Base-by-base conservation (phyloP, 345 rosid genomes). In the Isatis tinctoria region DNA sequence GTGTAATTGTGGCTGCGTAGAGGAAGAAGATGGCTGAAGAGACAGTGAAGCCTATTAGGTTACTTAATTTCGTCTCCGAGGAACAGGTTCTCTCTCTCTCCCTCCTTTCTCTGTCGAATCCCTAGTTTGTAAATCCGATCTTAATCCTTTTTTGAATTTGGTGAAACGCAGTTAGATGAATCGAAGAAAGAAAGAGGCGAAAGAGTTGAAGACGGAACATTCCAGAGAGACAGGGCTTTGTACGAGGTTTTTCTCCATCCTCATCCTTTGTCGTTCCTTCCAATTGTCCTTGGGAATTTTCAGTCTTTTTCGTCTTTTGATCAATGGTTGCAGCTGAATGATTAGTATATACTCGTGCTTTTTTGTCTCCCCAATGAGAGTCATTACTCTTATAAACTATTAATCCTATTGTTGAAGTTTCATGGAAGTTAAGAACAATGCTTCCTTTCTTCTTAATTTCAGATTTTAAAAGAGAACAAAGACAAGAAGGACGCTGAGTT, bases 401-500 rank as follows among this genome's bases (percentile, higher is more conserved):
- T 17, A 41, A 45, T n/a, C 47, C 3, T 22, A 10, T 22, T 24
- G 20, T 62, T 22, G 20, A 39, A 32, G 58, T 33, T 47, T 49
- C 11, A 27, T 47, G n/a, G 36, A 63, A n/a, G 39, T 43, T 10
- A 5, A 28, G 56, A 65, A 32, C 58, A n/a, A 68, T 68, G 22
- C 26, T 17, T 39, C 52, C 6, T 20, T 43, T 33, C 24, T 47
- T 60, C 6, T 20, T 27, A 36, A 36, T 78, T 63, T 70, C 72
- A 95, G 98, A 90, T 92, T 72, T 69, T 95, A 78, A 95, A 83
- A 87, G 99, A 95, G 84, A 95, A 92, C 67, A 90, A 92, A 81
- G 99, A 92, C 83, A 95, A 92, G 85, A 80, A 80, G 54, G 97
- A 95, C 78, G 96, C 98, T 30, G 99, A 95, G 69, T 95, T 92